Evolutionary conservation across 441 rosid species (phyloP), one percentile per base, ranked within the genome.

Genomic region (Biscutella laevigata): DNA sequence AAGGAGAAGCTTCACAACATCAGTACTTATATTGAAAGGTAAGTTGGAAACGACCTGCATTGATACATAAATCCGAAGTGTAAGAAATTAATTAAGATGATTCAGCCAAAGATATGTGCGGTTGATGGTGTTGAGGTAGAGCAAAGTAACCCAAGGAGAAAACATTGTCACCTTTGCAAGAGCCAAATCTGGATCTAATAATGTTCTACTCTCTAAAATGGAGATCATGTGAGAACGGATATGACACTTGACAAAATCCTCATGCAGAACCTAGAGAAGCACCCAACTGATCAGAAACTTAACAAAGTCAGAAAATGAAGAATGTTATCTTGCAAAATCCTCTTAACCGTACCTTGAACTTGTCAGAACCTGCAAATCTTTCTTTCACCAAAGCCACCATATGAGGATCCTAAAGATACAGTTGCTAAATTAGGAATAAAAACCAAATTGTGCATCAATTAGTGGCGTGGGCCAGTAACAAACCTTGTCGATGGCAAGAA

Each of bases 401-500:
- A 53, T 87, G 79, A 5, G 81, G 85, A 72, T 90, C 96, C 96
- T 90, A 61, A 15, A 46, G 40, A 26, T 37, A 2, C 3, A 19
- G 33, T 32, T n/a, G 29, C 28, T 48, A 40, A 40, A 35, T 27
- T 15, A 54, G 24, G 19, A 53, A 43, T 16, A 10, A 10, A 37
- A 37, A 35, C 5, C 43, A 45, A 7, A n/a, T n/a, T n/a, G 15
- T 13, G 29, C 17, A n/a, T 34, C 25, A 37, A 17, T 1, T 3
- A 7, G 15, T 6, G 32, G 56, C 0, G 19, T 40, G 19, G 25
- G 42, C 6, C 9, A 24, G 49, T 14, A 48, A 29, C 47, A 5
- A 39, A 86, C 97, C 86, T 90, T 90, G 12, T 90, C 95, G 30
- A 87, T 76, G n/a, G 85, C 92, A 46, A 90, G 82, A 51, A 90